Evolutionary conservation across 2,329 filamentous ascomycete genomes (phyloP).

Genomic region (Colletotrichum horii): DNA sequence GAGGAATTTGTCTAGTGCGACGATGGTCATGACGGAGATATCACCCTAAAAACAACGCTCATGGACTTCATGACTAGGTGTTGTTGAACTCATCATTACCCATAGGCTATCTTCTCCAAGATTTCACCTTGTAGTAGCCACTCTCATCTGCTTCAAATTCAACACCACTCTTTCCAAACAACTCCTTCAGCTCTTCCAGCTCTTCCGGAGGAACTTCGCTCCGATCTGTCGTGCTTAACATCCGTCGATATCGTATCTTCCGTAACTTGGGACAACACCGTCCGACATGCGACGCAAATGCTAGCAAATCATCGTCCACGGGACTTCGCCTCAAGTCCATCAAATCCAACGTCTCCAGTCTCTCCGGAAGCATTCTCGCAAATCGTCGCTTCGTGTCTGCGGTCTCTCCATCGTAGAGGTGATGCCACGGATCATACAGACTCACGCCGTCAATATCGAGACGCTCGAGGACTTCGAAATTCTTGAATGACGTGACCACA

Average conservation of each 20-base stretch:
- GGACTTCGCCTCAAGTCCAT: background rate
- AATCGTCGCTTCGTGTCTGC: background rate
- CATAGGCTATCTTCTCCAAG: background rate
- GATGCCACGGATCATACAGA: background rate
- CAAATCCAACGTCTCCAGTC: background rate
- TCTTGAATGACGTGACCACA: background rate
- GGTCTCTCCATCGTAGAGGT: background rate
- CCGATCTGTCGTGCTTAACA: accelerated
- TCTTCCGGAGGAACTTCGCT: background rate
- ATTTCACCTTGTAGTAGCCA: background rate
- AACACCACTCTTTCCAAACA: background rate
- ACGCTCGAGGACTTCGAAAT: background rate
- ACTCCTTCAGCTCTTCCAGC: background rate
- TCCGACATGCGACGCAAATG: background rate
- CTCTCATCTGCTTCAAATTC: background rate
- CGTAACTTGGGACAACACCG: background rate
- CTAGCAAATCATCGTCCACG: background rate
- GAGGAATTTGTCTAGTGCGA: background rate
- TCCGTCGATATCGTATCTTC: background rate
- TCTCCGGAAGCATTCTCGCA: background rate
- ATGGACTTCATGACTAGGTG: accelerated
- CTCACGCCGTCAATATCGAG: background rate
- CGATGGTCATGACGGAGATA: background rate
- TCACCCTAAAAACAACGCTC: background rate
- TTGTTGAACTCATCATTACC: background rate